Percentiles rank a stretch among this genome's conserved stretches.
Conservation (phyloP, 2,329 filamentous ascomycete genomes). For the Cyphellophora attinorum region DNA sequence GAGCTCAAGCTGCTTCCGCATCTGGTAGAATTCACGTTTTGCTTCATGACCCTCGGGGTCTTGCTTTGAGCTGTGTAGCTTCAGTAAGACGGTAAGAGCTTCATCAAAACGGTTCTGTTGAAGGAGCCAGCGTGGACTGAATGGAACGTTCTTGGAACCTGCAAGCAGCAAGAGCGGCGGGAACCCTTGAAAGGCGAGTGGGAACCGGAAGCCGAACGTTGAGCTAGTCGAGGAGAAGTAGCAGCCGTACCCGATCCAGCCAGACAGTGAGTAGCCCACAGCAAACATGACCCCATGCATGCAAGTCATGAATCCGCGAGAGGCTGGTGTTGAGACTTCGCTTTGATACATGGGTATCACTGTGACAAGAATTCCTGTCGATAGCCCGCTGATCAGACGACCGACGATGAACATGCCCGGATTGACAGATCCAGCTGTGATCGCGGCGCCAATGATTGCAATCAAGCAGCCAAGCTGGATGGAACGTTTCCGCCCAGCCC, state of each 20-base stretch:
- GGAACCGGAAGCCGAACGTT: slow-evolving; percentile 18
- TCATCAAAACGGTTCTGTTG: slow-evolving; percentile 34
- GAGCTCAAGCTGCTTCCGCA: slow-evolving; percentile 34
- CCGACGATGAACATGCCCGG: slow-evolving; percentile 15
- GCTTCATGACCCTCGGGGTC: slow-evolving; percentile 28
- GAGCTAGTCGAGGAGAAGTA: slow-evolving; percentile 13
- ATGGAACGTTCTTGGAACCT: slow-evolving; percentile 38
- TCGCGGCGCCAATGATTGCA: slow-evolving; percentile 22
- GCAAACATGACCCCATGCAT: slow-evolving; percentile 16
- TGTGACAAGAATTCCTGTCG: slow-evolving; percentile 11
- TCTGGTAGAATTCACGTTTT: slow-evolving; percentile 33
- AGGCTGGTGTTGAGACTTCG: slow-evolving; percentile 16
- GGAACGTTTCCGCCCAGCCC: slow-evolving; percentile 28
- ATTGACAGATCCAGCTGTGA: slow-evolving; percentile 31
- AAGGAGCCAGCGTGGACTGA: slow-evolving; percentile 35
- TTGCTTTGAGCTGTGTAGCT: slow-evolving; percentile 31
- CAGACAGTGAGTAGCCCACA: slow-evolving; percentile 15
- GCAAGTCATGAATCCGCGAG: slow-evolving; percentile 15
- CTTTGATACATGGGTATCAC: slow-evolving; percentile 17
- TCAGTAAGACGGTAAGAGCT: slow-evolving; percentile 27
- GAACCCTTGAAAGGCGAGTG: slow-evolving; percentile 33
- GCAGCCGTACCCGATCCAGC: slow-evolving; percentile 16
- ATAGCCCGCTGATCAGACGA: slow-evolving; percentile 10
- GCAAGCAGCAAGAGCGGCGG: slow-evolving; percentile 31
- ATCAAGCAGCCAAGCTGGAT: slow-evolving; percentile 21